Evolutionary conservation across 2,329 filamentous ascomycete genomes (phyloP), one percentile per base, ranked within the genome.

Genomic region (Rachicladosporium sp.): DNA sequence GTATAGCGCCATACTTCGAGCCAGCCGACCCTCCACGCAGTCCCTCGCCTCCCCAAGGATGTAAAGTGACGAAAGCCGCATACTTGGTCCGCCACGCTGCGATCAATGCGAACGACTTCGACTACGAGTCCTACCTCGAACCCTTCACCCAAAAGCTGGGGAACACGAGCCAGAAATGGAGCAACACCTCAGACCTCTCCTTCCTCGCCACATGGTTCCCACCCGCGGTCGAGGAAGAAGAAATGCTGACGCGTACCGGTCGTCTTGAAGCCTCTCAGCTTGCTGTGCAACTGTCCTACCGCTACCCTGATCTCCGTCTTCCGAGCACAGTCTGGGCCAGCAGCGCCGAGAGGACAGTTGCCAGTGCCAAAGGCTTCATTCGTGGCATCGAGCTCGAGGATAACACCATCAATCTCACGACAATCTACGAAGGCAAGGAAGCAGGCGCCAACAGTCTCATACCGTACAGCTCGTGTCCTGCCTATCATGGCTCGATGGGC

Each of bases 381-480:
- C 65, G 69, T 3, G 76, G 74, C 0, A 61, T 77, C 7, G 70
- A 75, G 46, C 57, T 61, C 3, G 50, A 67, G 68, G 33, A 70
- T 69, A 46, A 66, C 70, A 61, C 63, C 37, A 76, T 77, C 43
- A 60, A 71, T 35, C 63, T 76, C 6, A 66, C 75, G 33, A 63
- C 64, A 46, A 61, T 80, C 37, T 69, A 69, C 45, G 76, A 80
- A 54, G 69, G 68, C 12, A 53, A 72, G 41, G 62, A 76, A 43
- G 61, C 68, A 2, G 76, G 76, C 11, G 77, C 76, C 6, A 65
- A 80, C 51, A 69, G 65, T 35, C 57, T 80, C 46, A 81, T 78
- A 1, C 76, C 77, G 0, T 80, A 82, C 58, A 72, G 74, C 53
- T 69, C 69, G 31, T 82, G 78, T 48, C 74, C 76, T 9, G 73